phyloP scores from a whole-genome alignment of 1,284 basidiomycete species.

The Trametes pubescens region DNA sequence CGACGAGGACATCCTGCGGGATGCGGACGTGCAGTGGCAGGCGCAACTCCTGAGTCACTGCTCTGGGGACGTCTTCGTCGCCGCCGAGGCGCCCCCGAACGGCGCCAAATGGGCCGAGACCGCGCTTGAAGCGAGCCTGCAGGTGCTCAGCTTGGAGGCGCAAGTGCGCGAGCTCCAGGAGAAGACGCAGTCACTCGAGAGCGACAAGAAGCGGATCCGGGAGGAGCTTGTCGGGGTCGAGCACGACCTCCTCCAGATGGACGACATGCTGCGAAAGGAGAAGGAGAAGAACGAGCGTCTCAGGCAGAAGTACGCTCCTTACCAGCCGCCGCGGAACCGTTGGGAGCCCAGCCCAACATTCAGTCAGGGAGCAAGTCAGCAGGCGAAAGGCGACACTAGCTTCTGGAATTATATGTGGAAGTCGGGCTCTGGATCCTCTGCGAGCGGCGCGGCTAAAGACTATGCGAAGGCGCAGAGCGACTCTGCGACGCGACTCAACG shows the following conservation, averaged over 20 bases:
- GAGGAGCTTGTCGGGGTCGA: neutral
- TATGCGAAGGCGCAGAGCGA: neutral
- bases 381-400: neutral
- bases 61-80: conserved; percentile 61
- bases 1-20: conserved; percentile 53
- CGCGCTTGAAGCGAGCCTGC: conserved; percentile 57
- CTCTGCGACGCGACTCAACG: neutral
- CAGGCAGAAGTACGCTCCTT: neutral
- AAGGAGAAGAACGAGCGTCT: conserved; percentile 8
- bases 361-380: neutral
- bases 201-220: conserved; percentile 42
- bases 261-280: conserved; percentile 29
- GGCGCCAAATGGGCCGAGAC: conserved; percentile 42
- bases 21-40: conserved; percentile 63
- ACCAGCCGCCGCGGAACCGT: neutral
- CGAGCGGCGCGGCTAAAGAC: neutral
- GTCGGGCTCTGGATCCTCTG: neutral
- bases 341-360: neutral
- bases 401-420: neutral
- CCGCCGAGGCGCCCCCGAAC: conserved; percentile 35
- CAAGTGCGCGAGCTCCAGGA: conserved; percentile 49
- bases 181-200: conserved; percentile 42
- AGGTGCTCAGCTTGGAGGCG: conserved; percentile 51
- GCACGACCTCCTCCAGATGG: conserved; percentile 39
- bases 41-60: conserved; percentile 66